Base-by-base conservation (phyloP, 129 eudicot genomes). In the Helianthus tuberosus region DNA sequence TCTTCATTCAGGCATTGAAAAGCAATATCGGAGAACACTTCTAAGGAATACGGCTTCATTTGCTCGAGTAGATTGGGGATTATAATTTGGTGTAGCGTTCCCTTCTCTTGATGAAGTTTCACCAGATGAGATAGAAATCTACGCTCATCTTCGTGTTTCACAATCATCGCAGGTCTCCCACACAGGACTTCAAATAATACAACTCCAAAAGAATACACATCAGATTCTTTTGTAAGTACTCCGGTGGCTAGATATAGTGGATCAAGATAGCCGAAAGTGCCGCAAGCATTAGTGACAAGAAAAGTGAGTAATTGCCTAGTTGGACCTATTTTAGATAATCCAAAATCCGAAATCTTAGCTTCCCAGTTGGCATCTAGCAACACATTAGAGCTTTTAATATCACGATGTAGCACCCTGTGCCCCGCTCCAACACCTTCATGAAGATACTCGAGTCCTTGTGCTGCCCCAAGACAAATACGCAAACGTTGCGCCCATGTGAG, bases 281-380 rank as follows among this genome's bases (percentile, higher is more conserved):
- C 76, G 25, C 44, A 68, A 7, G 58, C 72, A 8, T 23, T 58
- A 0, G 76, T 41, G 52, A 43, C 57, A 39, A 72, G 76, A 72
- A 58, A 72, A 58, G 76, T 72, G 23, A 41, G 8, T 15, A 14
- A 9, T 14, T 72, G 76, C 43, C 58, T 58, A 4, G 46, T 57
- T 8, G 76, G 57, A 25, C 74, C 74, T 9, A 69, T 52, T 69
- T 15, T 52, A 10, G 64, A 69, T 49, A 69, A 52, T 4, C 74
- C 74, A 52, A 69, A 69, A 69, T 52, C 74, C 5, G 74, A 69
- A 52, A 69, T 52, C 36, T 69, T 69, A 15, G 74, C 74, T 69
- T 51, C 74, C 74, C 74, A 69, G 6, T 36, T 36, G 11, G 7
- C 50, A 6, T 72, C 58, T 9, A 72, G 50, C 39, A 72, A 8